phyloP scores from a whole-genome alignment of 495 filamentous ascomycete genomes.

The Aspergillus cristatus region DNA sequence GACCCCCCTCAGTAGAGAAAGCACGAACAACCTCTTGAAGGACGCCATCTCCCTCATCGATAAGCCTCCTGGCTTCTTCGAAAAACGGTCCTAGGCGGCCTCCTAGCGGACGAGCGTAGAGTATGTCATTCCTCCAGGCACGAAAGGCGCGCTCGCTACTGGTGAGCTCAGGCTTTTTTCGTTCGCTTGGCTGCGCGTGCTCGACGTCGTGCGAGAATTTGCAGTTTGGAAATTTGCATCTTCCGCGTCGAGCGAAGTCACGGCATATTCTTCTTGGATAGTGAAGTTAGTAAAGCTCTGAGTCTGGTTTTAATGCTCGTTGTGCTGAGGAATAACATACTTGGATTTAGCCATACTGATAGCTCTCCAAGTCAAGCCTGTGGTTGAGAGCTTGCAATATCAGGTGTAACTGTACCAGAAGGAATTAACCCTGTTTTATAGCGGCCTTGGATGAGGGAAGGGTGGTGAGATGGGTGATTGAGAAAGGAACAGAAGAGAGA shows the following conservation, averaged over 20 bases:
- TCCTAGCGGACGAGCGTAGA: slow-evolving; percentile 1
- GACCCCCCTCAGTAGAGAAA: slow-evolving; percentile 19
- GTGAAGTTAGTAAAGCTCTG: no score
- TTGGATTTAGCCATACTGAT: no score
- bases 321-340: no score
- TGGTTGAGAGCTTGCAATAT: no score
- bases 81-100: slow-evolving; percentile 9
- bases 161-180: background rate
- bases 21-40: slow-evolving; percentile 20
- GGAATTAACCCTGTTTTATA: no score
- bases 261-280: slow-evolving; percentile 9
- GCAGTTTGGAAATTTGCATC: slow-evolving; percentile 6
- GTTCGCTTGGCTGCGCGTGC: background rate
- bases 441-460: no score
- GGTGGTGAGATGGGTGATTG: no score
- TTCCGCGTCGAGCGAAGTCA: slow-evolving; percentile 2
- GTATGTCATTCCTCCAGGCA: slow-evolving; percentile 8
- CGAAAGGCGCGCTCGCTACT: slow-evolving; percentile 5
- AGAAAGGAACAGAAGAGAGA: no score
- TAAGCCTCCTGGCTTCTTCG: slow-evolving; percentile 12
- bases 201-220: slow-evolving; percentile 8
- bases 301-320: no score
- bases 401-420: no score
- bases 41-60: slow-evolving; percentile 13
- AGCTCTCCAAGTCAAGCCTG: no score